Percentiles rank a stretch among this genome's conserved stretches.
Conservation (phyloP, 78 protist species). For the Tieghemostelium lacteum region DNA sequence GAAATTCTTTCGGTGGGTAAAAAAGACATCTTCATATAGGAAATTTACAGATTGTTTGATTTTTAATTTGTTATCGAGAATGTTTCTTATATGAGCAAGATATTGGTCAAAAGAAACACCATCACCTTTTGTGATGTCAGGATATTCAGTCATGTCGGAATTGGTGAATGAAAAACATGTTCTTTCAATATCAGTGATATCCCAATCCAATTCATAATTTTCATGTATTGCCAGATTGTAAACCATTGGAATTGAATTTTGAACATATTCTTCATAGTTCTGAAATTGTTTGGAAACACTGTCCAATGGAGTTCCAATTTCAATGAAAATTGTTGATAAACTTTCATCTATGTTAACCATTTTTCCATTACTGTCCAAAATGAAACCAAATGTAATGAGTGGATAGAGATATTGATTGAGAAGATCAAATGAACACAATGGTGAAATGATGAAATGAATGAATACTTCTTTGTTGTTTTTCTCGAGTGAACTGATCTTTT, state of each 20-base stretch:
- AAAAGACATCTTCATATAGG: not conserved
- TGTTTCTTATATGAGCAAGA: not conserved
- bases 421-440: not conserved
- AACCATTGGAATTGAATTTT: slow-evolving; percentile 10
- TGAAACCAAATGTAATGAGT: slow-evolving; percentile 33
- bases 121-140: not conserved
- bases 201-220: slow-evolving; percentile 10
- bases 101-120: no score
- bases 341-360: slow-evolving; percentile 1
- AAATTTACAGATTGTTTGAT: not conserved
- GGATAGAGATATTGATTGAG: slow-evolving; percentile 45
- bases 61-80: not conserved
- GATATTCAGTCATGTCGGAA: not conserved
- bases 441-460: slow-evolving; percentile 15
- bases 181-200: not conserved
- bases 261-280: not conserved
- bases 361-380: slow-evolving; percentile 18
- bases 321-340: slow-evolving; percentile 19
- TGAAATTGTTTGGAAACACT: no score
- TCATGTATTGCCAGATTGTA: not conserved
- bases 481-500: not conserved
- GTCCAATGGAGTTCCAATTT: slow-evolving; percentile 38
- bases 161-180: not conserved
- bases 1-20: slow-evolving; percentile 24
- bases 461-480: not conserved